Evolutionary conservation across 1,284 basidiomycete species (phyloP).

Genomic region (Heterobasidion occidentale): DNA sequence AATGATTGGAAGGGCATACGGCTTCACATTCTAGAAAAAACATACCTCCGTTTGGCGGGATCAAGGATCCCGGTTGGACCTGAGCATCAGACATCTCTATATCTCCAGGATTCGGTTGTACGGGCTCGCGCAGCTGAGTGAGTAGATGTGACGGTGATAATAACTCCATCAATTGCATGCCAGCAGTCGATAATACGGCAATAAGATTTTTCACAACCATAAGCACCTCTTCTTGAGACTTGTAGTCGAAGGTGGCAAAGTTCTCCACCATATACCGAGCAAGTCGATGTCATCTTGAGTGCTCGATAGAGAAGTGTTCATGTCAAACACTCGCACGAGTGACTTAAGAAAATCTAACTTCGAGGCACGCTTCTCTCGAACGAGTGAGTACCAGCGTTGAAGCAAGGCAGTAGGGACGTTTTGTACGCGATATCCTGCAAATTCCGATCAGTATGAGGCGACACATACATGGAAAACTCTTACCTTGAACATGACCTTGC

Average conservation of each 20-base stretch:
- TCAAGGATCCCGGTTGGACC: background rate
- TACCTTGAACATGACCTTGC: slow-evolving; percentile 42
- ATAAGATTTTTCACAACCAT: slow-evolving; percentile 80
- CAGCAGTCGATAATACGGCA: slow-evolving; percentile 74
- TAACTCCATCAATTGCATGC: slow-evolving; percentile 69
- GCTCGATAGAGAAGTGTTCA: slow-evolving; percentile 37
- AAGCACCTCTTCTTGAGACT: slow-evolving; percentile 88
- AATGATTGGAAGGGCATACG: background rate
- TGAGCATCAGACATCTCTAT: slow-evolving; percentile 1
- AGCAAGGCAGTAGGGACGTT: slow-evolving; percentile 62
- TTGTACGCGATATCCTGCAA: slow-evolving; percentile 56
- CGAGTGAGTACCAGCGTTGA: slow-evolving; percentile 84
- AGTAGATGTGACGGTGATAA: slow-evolving; percentile 64
- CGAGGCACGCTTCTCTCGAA: slow-evolving; percentile 81
- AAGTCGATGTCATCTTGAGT: slow-evolving; percentile 76
- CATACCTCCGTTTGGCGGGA: slow-evolving; percentile 2
- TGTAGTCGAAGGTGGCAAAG: slow-evolving; percentile 87
- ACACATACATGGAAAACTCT: background rate
- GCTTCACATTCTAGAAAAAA: background rate
- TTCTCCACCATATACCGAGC: slow-evolving; percentile 92
- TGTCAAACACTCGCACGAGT: slow-evolving; percentile 75
- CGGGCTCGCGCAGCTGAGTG: slow-evolving; percentile 42
- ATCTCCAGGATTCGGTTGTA: background rate
- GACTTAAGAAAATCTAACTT: slow-evolving; percentile 85
- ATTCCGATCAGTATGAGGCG: background rate